Evolutionary conservation across 305 asterid genomes (phyloP), one percentile per base, ranked within the genome.

Genomic region (Fraxinus angustifolia): DNA sequence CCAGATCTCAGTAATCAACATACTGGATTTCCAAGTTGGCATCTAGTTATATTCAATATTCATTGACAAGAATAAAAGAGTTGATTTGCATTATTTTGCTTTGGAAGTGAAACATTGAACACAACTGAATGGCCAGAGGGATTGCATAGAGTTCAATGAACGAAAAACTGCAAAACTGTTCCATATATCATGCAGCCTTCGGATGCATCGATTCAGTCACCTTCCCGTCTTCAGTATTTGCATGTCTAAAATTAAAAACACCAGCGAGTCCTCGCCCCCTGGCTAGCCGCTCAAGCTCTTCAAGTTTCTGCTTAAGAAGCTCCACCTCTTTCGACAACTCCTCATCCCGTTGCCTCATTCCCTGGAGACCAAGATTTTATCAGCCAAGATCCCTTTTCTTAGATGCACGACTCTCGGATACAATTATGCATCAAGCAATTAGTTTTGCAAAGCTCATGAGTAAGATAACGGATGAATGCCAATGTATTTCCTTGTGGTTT

Each of bases 201-300:
- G 73, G 73, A 65, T 65, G 6, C 34, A 65, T 28, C 16, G 34
- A 26, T 26, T 65, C 73, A 26, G 35, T 28, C 35, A 65, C 35
- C 89, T 89, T 93, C 86, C 88, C 81, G 78, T 87, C 92, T 85
- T 85, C 91, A 67, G 86, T 65, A 1, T 83, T 89, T 70, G 87
- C 83, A 10, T 81, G 76, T 82, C 87, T 88, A 85, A 91, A 84
- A 80, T 65, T 88, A 83, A 95, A 88, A 73, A 87, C 90, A 82
- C 99, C 98, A 11, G 91, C 79, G 73, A 90, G 92, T 38, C 99
- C 98, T 4, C 87, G 90, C 70, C 88, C 89, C 85, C 81, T 86
- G 48, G 98, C 98, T 48, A 92, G 87, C 82, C 88, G 89, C 80
- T 95, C 98, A 40, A 95, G 85, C 85, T 93, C 98, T 65, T 88